These are phyloP conservation scores for Cornus florida DNA, from an alignment of 148 eudicot species.

Conservation along the genomic window DNA sequence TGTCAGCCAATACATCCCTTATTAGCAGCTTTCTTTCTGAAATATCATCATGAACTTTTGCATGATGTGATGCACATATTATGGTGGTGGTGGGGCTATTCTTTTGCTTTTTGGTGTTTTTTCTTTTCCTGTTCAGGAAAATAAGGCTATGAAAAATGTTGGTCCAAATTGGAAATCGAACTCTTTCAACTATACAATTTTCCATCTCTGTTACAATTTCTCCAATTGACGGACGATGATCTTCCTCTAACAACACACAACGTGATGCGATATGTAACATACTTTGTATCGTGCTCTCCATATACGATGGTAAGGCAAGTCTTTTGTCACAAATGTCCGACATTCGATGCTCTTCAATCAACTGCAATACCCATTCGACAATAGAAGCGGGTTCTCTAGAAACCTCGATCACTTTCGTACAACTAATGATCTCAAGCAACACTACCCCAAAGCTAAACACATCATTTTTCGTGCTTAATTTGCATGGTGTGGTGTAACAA, in stretches of 20 bases:
- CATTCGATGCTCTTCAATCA: conserved; percentile 25
- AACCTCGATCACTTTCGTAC: conserved; percentile 62
- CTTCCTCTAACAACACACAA: conserved; percentile 40
- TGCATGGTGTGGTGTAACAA: conserved; percentile 55
- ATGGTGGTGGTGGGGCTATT: conserved; percentile 6
- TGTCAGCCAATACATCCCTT: conserved; percentile 44
- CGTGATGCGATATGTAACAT: conserved; percentile 46
- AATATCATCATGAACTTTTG: conserved; percentile 13
- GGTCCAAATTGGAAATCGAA: conserved; percentile 31
- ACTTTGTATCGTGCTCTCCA: conserved; percentile 25
- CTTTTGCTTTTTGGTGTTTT: not conserved
- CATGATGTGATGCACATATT: conserved; percentile 19
- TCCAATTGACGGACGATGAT: conserved; percentile 50
- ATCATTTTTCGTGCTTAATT: conserved; percentile 58
- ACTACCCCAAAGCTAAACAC: conserved; percentile 78
- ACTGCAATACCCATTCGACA: conserved; percentile 50
- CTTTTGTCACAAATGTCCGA: conserved; percentile 39
- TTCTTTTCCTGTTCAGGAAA: conserved; percentile 11
- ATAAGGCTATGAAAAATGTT: conserved; percentile 18
- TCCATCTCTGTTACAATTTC: conserved; percentile 47
- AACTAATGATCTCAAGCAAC: conserved; percentile 58
- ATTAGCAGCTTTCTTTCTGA: conserved; percentile 37
- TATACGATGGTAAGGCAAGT: conserved; percentile 23
- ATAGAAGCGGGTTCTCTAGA: conserved; percentile 44
- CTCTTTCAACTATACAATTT: conserved; percentile 17